Conservation (phyloP, 2,329 filamentous ascomycete genomes). For the Cryphonectria nitschkei region DNA sequence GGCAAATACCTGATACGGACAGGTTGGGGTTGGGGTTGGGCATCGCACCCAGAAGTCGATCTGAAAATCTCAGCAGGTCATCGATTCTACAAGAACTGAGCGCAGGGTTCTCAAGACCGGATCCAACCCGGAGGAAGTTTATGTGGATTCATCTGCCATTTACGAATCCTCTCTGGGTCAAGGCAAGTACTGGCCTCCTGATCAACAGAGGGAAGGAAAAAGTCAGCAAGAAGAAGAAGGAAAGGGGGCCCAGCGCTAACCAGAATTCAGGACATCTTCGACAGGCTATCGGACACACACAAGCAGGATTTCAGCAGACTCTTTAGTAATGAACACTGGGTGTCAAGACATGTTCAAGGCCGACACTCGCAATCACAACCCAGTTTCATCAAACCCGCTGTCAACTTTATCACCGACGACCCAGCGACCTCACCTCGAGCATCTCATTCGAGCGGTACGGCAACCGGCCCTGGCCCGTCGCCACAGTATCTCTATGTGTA, state of each 20-base stretch:
- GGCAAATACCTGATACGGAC: conserved; percentile 4
- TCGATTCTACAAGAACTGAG: conserved; percentile 38
- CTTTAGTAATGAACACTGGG: conserved; percentile 48
- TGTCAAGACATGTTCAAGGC: conserved; percentile 45
- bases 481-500: conserved; percentile 52
- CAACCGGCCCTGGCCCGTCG: conserved; percentile 12
- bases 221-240: conserved; percentile 31
- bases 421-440: conserved; percentile 33
- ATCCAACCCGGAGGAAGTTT: conserved; percentile 50
- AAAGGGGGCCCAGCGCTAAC: conserved; percentile 21
- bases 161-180: conserved; percentile 62
- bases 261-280: conserved; percentile 36
- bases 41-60: conserved; percentile 7
- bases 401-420: conserved; percentile 41
- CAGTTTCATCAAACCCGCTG: conserved; percentile 45
- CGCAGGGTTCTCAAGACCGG: conserved; percentile 46
- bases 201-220: background rate
- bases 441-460: conserved; percentile 26
- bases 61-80: conserved; percentile 26
- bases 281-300: conserved; percentile 50
- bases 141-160: conserved; percentile 62
- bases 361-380: conserved; percentile 44
- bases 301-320: conserved; percentile 43
- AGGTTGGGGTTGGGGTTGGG: conserved; percentile 15
- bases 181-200: conserved; percentile 41